phyloP scores from a whole-genome alignment of 2,329 filamentous ascomycete genomes.

The Ceratocystis ficicola region DNA sequence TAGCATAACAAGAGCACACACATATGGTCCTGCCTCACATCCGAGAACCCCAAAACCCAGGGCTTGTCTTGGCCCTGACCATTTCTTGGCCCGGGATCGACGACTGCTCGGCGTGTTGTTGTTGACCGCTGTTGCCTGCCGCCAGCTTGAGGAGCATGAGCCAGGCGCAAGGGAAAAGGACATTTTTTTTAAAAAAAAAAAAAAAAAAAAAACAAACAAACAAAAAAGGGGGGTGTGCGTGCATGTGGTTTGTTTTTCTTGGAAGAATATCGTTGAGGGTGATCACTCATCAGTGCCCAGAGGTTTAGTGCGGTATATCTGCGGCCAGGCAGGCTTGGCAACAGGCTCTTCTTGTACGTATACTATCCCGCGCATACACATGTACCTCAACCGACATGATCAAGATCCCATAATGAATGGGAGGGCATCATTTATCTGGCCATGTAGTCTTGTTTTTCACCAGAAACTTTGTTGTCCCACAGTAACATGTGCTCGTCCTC shows the following conservation, averaged over 20 bases:
- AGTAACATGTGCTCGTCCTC: neutral
- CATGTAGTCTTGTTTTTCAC: neutral
- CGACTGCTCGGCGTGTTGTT: neutral
- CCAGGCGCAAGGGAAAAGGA: neutral
- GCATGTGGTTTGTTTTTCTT: neutral
- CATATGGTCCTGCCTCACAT: neutral
- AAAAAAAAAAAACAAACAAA: neutral
- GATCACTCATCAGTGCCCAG: neutral
- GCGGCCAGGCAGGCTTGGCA: constrained; percentile 3
- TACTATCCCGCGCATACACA: neutral
- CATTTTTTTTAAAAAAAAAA: neutral
- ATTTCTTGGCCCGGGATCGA: neutral
- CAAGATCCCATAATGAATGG: neutral
- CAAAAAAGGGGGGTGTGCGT: neutral
- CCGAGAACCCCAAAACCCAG: neutral
- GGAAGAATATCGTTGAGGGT: too few species aligned
- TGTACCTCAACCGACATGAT: neutral
- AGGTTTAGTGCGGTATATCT: neutral
- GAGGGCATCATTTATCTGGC: neutral
- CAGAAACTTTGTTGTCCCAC: neutral
- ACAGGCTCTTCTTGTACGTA: neutral
- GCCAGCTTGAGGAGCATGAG: neutral
- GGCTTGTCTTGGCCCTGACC: neutral
- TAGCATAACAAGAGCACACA: constrained; percentile 1
- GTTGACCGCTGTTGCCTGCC: neutral